A percentile compares a stretch with the other conserved stretches of the same genome.
Conservation (phyloP, 257 asterid genomes). For the Solanum chmielewskii region DNA sequence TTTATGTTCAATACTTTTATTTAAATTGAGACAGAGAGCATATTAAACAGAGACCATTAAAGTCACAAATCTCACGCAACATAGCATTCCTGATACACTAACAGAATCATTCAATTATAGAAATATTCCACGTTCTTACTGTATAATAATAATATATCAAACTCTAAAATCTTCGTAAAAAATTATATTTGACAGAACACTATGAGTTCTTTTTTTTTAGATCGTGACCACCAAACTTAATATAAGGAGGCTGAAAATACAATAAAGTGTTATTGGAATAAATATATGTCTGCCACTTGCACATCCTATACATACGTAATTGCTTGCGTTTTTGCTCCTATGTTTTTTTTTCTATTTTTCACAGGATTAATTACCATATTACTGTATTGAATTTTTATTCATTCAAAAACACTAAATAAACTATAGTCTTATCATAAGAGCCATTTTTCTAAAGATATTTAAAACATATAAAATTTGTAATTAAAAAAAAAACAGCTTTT, state of each 20-base stretch:
- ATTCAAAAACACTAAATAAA: background rate
- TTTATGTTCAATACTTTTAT: background rate
- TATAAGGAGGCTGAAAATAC: background rate
- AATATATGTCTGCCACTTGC: background rate
- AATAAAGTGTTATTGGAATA: background rate
- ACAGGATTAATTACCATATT: background rate
- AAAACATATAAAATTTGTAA: background rate
- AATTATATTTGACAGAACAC: background rate
- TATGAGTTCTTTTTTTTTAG: background rate
- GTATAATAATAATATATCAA: background rate
- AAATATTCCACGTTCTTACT: background rate
- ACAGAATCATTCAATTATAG: background rate
- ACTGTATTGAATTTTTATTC: background rate
- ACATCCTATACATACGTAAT: background rate
- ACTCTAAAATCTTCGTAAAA: background rate
- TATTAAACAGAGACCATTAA: background rate
- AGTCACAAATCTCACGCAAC: background rate
- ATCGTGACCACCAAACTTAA: background rate
- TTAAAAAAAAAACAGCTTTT: background rate
- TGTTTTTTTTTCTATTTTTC: background rate
- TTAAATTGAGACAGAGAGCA: background rate
- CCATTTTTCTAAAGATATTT: background rate
- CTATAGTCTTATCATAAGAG: background rate
- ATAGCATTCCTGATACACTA: background rate
- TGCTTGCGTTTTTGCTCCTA: background rate